A percentile compares a stretch with the other conserved stretches of the same genome.
These are phyloP conservation scores for Colletotrichum camelliae DNA, from an alignment of 2,329 filamentous ascomycete species.

Conservation along the genomic window DNA sequence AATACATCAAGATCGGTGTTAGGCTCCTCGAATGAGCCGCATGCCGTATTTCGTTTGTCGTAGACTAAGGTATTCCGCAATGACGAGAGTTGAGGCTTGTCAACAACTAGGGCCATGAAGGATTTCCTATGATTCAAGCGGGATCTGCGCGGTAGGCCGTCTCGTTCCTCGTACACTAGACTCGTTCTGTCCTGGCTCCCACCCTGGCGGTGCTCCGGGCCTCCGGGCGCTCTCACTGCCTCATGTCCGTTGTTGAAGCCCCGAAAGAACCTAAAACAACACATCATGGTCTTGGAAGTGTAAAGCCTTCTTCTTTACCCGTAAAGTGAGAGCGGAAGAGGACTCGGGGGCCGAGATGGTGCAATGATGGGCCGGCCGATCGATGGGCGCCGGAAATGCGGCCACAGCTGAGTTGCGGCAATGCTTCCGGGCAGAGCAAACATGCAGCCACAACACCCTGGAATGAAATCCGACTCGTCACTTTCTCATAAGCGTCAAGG, in stretches of 20 bases:
- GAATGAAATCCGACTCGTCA: not conserved
- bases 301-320: not conserved
- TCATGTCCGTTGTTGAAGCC: not conserved
- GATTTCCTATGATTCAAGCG: not conserved
- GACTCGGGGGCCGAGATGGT: not conserved
- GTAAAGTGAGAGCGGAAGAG: fast-evolving
- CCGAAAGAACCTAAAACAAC: fast-evolving
- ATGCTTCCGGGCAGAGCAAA: not conserved
- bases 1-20: not conserved
- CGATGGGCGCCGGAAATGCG: not conserved
- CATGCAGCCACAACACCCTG: not conserved
- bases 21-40: not conserved
- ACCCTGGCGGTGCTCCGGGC: fast-evolving
- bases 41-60: not conserved
- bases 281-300: not conserved
- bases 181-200: not conserved
- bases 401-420: not conserved
- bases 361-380: not conserved
- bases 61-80: not conserved
- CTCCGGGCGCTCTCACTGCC: fast-evolving
- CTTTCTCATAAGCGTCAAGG: not conserved
- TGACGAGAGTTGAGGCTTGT: not conserved
- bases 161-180: not conserved
- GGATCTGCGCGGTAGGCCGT: not conserved
- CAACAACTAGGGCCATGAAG: not conserved